A percentile compares a stretch with the other conserved stretches of the same genome.
phyloP scores from a whole-genome alignment of 306 rosid species.

The Cucurbita ficifolia region DNA sequence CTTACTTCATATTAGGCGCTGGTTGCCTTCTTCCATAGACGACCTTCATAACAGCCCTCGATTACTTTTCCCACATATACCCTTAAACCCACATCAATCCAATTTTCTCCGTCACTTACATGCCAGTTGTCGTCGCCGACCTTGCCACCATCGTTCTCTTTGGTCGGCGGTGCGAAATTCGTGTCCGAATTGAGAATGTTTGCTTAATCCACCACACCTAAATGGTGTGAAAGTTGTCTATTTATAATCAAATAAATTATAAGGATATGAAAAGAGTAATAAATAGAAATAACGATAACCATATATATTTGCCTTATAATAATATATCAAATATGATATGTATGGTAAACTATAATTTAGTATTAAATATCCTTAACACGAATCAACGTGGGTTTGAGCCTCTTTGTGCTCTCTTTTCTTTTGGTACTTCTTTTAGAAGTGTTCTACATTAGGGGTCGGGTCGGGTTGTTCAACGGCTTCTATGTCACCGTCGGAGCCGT shows the following conservation, averaged over 20 bases:
- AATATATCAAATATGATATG: too few relatives aligned
- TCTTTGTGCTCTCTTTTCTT: conserved; percentile 36
- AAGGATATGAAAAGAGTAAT: too few relatives aligned
- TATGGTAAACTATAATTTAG: too few relatives aligned
- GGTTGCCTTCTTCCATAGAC: conserved; percentile 87
- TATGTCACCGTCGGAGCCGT: conserved; percentile 38
- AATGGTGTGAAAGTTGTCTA: too few relatives aligned
- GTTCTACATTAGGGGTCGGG: conserved; percentile 46
- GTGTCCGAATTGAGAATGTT: too few relatives aligned
- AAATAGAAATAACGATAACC: too few relatives aligned
- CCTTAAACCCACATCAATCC: conserved; percentile 72
- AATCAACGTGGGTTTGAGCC: conserved; percentile 47
- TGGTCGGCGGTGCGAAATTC: conserved; percentile 28
- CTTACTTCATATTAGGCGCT: conserved; percentile 50
- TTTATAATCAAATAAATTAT: too few relatives aligned
- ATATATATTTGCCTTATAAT: too few relatives aligned
- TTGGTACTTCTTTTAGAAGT: conserved; percentile 43
- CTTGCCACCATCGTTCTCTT: conserved; percentile 38
- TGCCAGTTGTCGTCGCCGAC: conserved; percentile 28
- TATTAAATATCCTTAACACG: too few relatives aligned
- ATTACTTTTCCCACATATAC: conserved; percentile 69
- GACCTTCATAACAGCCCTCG: conserved; percentile 79
- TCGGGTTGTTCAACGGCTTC: conserved; percentile 55
- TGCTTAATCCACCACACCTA: too few relatives aligned
- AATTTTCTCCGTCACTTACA: conserved; percentile 46